phyloP scores from a whole-genome alignment of 371 early-diverging fungal species.

The Capniomyces stellatus region DNA sequence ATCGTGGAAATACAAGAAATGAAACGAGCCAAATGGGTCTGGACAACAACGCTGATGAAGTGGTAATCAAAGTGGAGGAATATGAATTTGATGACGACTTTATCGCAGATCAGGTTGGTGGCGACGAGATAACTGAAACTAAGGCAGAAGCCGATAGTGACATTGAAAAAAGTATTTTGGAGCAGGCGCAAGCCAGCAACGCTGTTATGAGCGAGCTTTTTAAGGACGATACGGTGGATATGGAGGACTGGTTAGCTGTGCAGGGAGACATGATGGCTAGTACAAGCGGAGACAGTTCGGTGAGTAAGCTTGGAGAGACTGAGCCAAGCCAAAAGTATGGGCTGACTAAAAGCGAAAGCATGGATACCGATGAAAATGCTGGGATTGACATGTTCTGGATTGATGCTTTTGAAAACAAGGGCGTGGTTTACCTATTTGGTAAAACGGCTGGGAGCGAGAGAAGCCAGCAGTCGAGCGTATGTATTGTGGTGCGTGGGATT shows the following conservation, averaged over 20 bases:
- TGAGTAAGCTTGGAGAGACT: background rate
- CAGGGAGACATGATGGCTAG: background rate
- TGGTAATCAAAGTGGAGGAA: background rate
- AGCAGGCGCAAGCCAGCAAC: background rate
- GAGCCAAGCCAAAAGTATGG: background rate
- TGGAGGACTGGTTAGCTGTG: conserved; percentile 1
- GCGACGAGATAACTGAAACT: too few relatives aligned
- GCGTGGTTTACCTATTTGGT: conserved; percentile 76
- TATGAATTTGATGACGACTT: background rate
- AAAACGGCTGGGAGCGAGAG: conserved; percentile 34
- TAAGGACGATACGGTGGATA: background rate
- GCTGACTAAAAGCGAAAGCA: conserved; percentile 6
- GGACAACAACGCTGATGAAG: background rate
- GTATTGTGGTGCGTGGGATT: conserved; percentile 58
- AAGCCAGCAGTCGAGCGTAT: conserved; percentile 39
- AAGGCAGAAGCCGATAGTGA: background rate
- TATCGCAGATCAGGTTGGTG: background rate
- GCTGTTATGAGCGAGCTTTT: background rate
- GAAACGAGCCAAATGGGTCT: background rate
- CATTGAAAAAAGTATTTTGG: too few relatives aligned
- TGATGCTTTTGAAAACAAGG: conserved; percentile 75
- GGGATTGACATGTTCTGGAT: conserved; percentile 57
- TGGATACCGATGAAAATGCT: background rate
- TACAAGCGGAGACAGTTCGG: conserved; percentile 17
- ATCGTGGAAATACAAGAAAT: too few relatives aligned